Evolutionary conservation across 2,329 filamentous ascomycete species (phyloP).

Genomic region (Xylaria sp.): DNA sequence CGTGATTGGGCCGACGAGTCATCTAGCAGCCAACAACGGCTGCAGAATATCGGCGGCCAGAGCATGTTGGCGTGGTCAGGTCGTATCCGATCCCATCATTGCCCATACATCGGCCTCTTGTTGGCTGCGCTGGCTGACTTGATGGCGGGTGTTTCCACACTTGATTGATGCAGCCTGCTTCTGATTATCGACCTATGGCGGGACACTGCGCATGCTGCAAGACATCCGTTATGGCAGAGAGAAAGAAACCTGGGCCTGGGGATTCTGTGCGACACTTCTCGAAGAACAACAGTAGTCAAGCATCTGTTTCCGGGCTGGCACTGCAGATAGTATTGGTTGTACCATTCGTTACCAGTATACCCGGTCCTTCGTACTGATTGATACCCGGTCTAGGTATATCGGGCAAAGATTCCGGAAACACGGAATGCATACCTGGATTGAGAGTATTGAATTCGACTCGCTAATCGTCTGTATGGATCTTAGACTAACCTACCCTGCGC

Average conservation of each 20-base stretch:
- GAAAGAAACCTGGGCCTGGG: background rate
- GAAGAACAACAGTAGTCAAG: slow-evolving; percentile 10
- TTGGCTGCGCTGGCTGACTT: slow-evolving; percentile 25
- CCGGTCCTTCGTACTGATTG: background rate
- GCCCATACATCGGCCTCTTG: slow-evolving; percentile 20
- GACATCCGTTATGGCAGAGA: slow-evolving; percentile 23
- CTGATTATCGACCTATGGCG: slow-evolving; percentile 4
- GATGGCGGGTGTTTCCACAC: slow-evolving; percentile 18
- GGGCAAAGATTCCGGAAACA: slow-evolving; percentile 1
- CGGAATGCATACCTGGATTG: background rate
- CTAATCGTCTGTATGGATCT: slow-evolving; percentile 3
- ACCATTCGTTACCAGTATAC: slow-evolving; percentile 1
- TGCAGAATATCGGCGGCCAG: slow-evolving; percentile 27
- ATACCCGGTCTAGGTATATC: background rate
- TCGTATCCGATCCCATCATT: slow-evolving; percentile 20
- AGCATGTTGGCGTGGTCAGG: slow-evolving; percentile 25
- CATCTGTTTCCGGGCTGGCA: slow-evolving; percentile 1
- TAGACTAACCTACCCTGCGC: background rate
- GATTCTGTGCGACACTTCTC: slow-evolving; percentile 30
- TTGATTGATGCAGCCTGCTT: slow-evolving; percentile 28
- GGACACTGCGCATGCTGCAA: slow-evolving; percentile 26
- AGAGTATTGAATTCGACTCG: slow-evolving; percentile 11
- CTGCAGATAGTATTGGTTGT: background rate
- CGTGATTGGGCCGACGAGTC: slow-evolving; percentile 24
- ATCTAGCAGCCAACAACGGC: slow-evolving; percentile 23